Percentiles rank a stretch among this genome's conserved stretches.
phyloP scores from a whole-genome alignment of 1,284 basidiomycete species.

The Ceratobasidium papillatum region DNA sequence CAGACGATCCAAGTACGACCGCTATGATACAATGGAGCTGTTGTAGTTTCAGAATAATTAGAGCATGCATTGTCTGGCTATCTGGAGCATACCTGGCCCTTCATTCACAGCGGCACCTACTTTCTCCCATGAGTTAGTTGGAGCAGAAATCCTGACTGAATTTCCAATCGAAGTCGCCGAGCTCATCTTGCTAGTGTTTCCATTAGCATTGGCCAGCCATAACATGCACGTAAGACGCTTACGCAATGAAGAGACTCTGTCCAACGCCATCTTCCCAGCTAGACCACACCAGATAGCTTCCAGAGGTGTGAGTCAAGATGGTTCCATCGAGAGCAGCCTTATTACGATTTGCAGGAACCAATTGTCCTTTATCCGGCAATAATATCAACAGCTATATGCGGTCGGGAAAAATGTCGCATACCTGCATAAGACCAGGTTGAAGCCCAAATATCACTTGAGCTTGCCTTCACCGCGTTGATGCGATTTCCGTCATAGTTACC shows the following conservation, averaged over 20 bases:
- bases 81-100: constrained; percentile 14
- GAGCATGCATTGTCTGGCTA: too few relatives aligned
- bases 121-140: constrained; percentile 27
- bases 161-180: not conserved
- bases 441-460: constrained; percentile 53
- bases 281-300: constrained; percentile 33
- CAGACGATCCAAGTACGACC: too few relatives aligned
- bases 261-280: not conserved
- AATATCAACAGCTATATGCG: too few relatives aligned
- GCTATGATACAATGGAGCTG: too few relatives aligned
- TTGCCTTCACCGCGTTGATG: constrained; percentile 53
- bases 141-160: not conserved
- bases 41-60: too few relatives aligned
- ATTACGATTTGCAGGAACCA: not conserved
- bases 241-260: constrained; percentile 36
- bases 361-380: too few relatives aligned
- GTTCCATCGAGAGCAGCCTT: constrained; percentile 14
- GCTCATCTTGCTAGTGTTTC: constrained; percentile 1
- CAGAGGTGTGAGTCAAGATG: not conserved
- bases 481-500: constrained; percentile 53
- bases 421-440: constrained; percentile 44
- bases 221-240: not conserved
- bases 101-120: constrained; percentile 16
- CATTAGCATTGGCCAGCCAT: not conserved
- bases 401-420: too few relatives aligned